Conservation (phyloP, 2,329 filamentous ascomycete species). For the Talaromyces islandicus region DNA sequence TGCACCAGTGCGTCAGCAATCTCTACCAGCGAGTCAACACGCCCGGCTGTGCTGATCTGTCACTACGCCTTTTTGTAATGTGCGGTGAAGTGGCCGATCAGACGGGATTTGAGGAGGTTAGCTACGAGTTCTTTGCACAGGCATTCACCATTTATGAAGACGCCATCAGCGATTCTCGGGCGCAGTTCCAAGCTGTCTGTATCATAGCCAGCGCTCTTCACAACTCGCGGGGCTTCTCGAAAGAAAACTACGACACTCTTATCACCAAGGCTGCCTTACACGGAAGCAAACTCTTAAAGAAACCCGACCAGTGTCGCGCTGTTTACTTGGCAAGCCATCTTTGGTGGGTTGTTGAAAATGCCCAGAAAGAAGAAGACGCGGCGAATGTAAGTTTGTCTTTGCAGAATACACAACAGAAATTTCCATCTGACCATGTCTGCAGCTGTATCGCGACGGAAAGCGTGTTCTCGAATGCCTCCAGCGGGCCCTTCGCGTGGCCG, state of each 20-base stretch:
- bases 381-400: slow-evolving; percentile 57
- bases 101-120: slow-evolving; percentile 87
- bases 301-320: slow-evolving; percentile 94
- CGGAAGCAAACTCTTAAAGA: slow-evolving; percentile 92
- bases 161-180: slow-evolving; percentile 87
- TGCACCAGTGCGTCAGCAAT: slow-evolving; percentile 80
- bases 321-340: slow-evolving; percentile 95
- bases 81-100: slow-evolving; percentile 91
- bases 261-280: slow-evolving; percentile 98
- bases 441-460: slow-evolving; percentile 97
- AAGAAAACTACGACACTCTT: slow-evolving; percentile 96
- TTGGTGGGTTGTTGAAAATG: slow-evolving; percentile 92
- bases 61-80: slow-evolving; percentile 80
- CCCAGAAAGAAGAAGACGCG: slow-evolving; percentile 72
- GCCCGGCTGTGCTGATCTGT: slow-evolving; percentile 75
- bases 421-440: background rate
- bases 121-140: slow-evolving; percentile 97
- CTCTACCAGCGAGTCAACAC: slow-evolving; percentile 83
- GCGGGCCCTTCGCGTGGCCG: slow-evolving; percentile 87
- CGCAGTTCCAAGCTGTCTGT: slow-evolving; percentile 96
- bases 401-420: background rate
- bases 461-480: slow-evolving; percentile 94
- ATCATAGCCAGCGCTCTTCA: slow-evolving; percentile 87
- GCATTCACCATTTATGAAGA: slow-evolving; percentile 98
- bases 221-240: slow-evolving; percentile 81